Conservation (phyloP, 306 rosid species). For the Cicer pinnatifidum region DNA sequence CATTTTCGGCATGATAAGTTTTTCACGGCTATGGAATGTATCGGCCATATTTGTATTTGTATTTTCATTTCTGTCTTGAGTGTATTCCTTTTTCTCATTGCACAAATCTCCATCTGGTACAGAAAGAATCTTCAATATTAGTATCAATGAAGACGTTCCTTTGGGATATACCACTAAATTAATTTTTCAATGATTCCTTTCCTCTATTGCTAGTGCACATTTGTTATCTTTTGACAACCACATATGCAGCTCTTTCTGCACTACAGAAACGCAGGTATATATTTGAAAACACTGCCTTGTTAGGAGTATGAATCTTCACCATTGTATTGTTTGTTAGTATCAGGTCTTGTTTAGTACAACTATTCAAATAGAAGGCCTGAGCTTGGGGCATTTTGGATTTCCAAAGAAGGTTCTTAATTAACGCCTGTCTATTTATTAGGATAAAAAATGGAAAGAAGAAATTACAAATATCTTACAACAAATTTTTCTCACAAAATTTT, state of each 20-base stretch:
- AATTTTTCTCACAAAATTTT: constrained; percentile 11
- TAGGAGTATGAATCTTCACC: constrained; percentile 7
- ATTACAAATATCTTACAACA: not conserved
- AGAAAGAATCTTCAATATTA: not conserved
- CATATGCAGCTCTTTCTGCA: constrained; percentile 2
- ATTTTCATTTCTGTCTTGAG: too few relatives aligned
- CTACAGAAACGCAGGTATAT: not conserved
- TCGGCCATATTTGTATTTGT: not conserved
- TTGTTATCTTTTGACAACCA: not conserved
- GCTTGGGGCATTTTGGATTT: constrained; percentile 19
- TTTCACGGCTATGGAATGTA: not conserved
- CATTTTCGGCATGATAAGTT: not conserved
- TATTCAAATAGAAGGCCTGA: constrained; percentile 3
- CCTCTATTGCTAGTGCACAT: not conserved
- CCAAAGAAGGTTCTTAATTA: constrained; percentile 18
- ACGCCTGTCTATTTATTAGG: not conserved
- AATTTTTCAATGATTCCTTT: not conserved
- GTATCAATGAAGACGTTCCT: not conserved
- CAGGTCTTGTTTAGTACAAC: not conserved
- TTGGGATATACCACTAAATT: not conserved
- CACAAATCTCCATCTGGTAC: not conserved
- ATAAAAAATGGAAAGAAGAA: not conserved
- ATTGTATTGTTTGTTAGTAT: not conserved
- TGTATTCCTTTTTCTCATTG: not conserved
- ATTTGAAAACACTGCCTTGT: constrained; percentile 1